These are phyloP conservation scores for Leccinellum rugosiceps DNA, from an alignment of 768 basidiomycete species.

Conservation along the genomic window DNA sequence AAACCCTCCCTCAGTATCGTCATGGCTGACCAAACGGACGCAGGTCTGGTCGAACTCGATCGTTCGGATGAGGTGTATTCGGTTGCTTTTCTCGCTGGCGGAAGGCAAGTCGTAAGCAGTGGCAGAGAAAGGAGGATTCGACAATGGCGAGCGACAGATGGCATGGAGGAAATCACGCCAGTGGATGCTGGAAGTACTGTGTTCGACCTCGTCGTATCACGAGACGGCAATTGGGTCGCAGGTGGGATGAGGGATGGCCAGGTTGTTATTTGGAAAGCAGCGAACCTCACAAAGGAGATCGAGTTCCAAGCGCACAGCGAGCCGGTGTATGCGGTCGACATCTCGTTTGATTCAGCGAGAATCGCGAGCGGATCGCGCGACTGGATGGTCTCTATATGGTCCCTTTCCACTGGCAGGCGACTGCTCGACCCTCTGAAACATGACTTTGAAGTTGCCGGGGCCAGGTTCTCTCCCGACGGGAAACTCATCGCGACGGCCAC, in stretches of 20 bases:
- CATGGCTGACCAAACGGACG: background rate
- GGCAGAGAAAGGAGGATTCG: background rate
- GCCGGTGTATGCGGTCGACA: background rate
- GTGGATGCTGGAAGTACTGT: background rate
- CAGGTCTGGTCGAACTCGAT: background rate
- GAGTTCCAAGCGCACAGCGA: background rate
- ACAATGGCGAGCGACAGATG: background rate
- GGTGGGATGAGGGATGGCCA: background rate
- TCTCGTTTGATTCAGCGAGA: background rate
- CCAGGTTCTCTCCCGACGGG: background rate
- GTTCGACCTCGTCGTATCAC: background rate
- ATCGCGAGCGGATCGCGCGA: background rate
- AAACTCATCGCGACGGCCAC: background rate
- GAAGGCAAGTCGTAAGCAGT: background rate
- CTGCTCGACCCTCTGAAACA: background rate
- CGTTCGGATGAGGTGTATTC: background rate
- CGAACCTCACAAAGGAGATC: background rate
- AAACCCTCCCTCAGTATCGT: background rate
- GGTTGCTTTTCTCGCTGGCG: background rate
- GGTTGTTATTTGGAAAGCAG: background rate
- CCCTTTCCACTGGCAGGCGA: background rate
- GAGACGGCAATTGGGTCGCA: background rate
- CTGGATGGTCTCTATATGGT: background rate
- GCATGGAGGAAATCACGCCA: background rate
- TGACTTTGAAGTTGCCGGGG: background rate